phyloP scores from a whole-genome alignment of 176 grass and related monocot genomes.

The Musa schizocarpa region DNA sequence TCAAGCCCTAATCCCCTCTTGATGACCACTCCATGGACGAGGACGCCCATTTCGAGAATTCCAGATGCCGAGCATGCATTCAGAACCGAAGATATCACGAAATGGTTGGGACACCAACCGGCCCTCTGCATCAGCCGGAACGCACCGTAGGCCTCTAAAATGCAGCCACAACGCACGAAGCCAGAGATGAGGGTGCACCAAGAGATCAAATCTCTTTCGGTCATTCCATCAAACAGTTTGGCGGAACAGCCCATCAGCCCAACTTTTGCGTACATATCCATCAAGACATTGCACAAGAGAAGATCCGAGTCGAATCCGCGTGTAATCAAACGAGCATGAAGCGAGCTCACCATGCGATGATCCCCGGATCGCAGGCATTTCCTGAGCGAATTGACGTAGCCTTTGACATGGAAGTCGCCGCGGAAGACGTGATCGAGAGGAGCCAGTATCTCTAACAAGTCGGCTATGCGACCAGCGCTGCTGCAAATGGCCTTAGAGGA shows the following conservation, averaged over 20 bases:
- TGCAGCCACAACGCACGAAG: slow-evolving; percentile 31
- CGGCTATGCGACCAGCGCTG: slow-evolving; percentile 16
- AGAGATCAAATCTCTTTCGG: slow-evolving; percentile 46
- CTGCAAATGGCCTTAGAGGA: neutral
- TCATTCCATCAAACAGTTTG: slow-evolving; percentile 83
- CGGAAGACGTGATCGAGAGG: slow-evolving; percentile 62
- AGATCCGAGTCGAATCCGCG: slow-evolving; percentile 46
- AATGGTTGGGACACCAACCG: slow-evolving; percentile 51
- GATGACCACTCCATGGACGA: slow-evolving; percentile 62
- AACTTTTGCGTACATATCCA: slow-evolving; percentile 65
- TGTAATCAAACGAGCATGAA: slow-evolving; percentile 63
- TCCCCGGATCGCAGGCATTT: slow-evolving; percentile 47
- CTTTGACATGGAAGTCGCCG: slow-evolving; percentile 33
- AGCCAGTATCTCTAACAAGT: slow-evolving; percentile 60
- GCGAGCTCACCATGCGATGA: slow-evolving; percentile 31
- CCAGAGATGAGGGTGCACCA: slow-evolving; percentile 76
- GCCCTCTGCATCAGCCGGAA: slow-evolving; percentile 40
- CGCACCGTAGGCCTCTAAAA: slow-evolving; percentile 32
- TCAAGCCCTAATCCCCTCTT: slow-evolving; percentile 53
- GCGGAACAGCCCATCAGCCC: slow-evolving; percentile 28
- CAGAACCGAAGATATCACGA: slow-evolving; percentile 54
- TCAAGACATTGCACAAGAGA: slow-evolving; percentile 64
- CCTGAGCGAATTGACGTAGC: slow-evolving; percentile 62
- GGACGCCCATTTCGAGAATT: slow-evolving; percentile 51
- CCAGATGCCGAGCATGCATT: slow-evolving; percentile 48